phyloP scores from a whole-genome alignment of 2,329 filamentous ascomycete species.

The Aureobasidium melanogenum region DNA sequence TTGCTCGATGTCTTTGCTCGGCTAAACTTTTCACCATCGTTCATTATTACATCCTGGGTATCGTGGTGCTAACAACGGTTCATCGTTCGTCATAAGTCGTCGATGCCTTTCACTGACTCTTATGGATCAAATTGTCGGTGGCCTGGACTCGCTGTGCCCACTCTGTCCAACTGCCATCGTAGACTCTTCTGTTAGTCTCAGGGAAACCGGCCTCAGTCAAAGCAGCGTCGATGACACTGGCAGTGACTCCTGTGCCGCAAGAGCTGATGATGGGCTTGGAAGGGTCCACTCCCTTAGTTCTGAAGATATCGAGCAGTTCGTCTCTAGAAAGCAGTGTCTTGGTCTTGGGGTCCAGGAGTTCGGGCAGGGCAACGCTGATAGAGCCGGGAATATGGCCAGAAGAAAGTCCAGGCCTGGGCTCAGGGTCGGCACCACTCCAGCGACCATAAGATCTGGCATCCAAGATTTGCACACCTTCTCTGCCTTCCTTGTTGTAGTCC shows the following conservation, averaged over 20 bases:
- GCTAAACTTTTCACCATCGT: neutral
- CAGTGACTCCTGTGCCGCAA: constrained; percentile 92
- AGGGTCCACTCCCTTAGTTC: constrained; percentile 69
- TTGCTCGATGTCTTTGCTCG: neutral
- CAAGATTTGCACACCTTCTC: constrained; percentile 75
- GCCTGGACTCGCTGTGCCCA: constrained; percentile 29
- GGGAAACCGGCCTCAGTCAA: constrained; percentile 71
- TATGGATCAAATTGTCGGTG: constrained; percentile 27
- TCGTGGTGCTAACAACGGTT: neutral
- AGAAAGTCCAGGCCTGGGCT: constrained; percentile 72
- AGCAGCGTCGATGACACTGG: constrained; percentile 81
- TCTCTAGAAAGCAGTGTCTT: constrained; percentile 69
- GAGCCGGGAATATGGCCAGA: constrained; percentile 90
- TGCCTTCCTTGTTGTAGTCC: constrained; percentile 72
- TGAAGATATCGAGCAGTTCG: constrained; percentile 66
- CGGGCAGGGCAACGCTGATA: constrained; percentile 69
- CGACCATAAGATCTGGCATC: constrained; percentile 75
- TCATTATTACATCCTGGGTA: neutral
- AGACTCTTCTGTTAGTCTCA: constrained; percentile 62
- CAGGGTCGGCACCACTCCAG: constrained; percentile 74
- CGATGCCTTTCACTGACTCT: constrained; percentile 8
- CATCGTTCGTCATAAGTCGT: neutral
- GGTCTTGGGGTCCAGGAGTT: constrained; percentile 71
- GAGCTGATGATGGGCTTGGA: constrained; percentile 74
- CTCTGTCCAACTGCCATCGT: constrained; percentile 91